These are phyloP conservation scores for Ascochyta koolunga DNA, from an alignment of 2,329 filamentous ascomycete species.

Conservation along the genomic window DNA sequence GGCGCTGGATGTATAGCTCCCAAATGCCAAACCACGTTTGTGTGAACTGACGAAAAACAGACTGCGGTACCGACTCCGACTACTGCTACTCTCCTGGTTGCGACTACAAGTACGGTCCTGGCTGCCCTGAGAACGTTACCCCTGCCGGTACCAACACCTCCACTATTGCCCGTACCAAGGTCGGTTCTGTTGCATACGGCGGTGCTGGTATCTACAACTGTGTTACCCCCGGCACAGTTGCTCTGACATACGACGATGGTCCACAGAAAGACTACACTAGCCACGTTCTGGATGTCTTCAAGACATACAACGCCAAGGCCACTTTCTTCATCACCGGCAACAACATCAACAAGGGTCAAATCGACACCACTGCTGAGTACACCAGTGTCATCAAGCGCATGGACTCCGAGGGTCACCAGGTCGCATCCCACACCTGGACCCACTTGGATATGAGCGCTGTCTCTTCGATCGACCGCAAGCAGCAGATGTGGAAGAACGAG, in stretches of 20 bases:
- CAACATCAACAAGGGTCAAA: slow-evolving; percentile 62
- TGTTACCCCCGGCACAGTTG: slow-evolving; percentile 61
- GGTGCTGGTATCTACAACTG: slow-evolving; percentile 63
- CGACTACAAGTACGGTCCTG: slow-evolving; percentile 65
- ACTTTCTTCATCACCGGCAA: slow-evolving; percentile 71
- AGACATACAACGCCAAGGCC: slow-evolving; percentile 65
- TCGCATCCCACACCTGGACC: slow-evolving; percentile 65
- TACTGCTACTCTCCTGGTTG: slow-evolving; percentile 69
- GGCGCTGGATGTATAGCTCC: slow-evolving; percentile 35
- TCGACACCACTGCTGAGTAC: slow-evolving; percentile 58
- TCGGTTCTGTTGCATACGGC: slow-evolving; percentile 63
- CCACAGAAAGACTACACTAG: slow-evolving; percentile 64
- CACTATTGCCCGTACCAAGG: slow-evolving; percentile 57
- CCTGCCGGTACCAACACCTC: slow-evolving; percentile 63
- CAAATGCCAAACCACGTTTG: background rate
- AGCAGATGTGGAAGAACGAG: slow-evolving; percentile 61
- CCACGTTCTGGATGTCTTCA: slow-evolving; percentile 66
- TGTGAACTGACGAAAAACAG: slow-evolving; percentile 24
- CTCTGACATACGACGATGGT: slow-evolving; percentile 72
- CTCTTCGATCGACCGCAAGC: slow-evolving; percentile 51
- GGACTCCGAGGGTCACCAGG: slow-evolving; percentile 62
- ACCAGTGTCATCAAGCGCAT: slow-evolving; percentile 62
- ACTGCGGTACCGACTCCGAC: slow-evolving; percentile 60
- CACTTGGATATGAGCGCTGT: slow-evolving; percentile 58
- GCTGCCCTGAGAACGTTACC: slow-evolving; percentile 64